phyloP scores from a whole-genome alignment of 208 protist species.

The Wallacemonas rigidus region DNA sequence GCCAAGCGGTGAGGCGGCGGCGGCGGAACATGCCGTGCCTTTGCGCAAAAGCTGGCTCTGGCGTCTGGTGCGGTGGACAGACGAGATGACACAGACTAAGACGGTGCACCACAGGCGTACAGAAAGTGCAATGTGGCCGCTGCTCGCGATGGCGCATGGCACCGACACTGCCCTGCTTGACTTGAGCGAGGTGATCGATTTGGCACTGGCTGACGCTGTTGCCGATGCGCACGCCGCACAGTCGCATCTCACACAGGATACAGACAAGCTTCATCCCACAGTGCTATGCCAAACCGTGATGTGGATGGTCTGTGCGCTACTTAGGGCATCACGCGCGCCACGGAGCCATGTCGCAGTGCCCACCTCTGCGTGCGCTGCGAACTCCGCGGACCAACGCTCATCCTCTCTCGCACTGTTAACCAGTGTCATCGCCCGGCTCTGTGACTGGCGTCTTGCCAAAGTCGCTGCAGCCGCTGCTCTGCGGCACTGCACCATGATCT shows the following conservation, averaged over 20 bases:
- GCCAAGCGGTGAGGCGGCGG: background rate
- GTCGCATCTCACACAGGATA: background rate
- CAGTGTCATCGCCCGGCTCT: background rate
- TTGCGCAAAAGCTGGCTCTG: constrained; percentile 7
- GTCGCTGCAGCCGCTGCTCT: background rate
- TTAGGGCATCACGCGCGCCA: background rate
- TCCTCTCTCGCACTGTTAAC: background rate
- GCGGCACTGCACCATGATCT: background rate
- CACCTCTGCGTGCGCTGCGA: background rate
- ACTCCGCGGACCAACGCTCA: background rate
- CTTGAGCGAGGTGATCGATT: background rate
- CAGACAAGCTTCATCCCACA: background rate
- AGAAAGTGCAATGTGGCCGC: background rate
- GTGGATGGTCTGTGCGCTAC: background rate
- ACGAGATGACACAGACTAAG: background rate
- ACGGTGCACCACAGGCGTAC: background rate
- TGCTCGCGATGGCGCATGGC: constrained; percentile 11
- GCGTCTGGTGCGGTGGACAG: background rate
- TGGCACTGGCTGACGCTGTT: background rate
- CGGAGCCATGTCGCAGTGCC: too few relatives aligned
- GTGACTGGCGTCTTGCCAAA: constrained; percentile 4
- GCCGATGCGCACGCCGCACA: background rate
- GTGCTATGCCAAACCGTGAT: background rate
- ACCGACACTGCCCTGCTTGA: background rate
- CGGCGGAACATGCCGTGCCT: background rate